These are phyloP conservation scores for Euclidium syriacum DNA, from an alignment of 345 rosid genomes.

Conservation along the genomic window DNA sequence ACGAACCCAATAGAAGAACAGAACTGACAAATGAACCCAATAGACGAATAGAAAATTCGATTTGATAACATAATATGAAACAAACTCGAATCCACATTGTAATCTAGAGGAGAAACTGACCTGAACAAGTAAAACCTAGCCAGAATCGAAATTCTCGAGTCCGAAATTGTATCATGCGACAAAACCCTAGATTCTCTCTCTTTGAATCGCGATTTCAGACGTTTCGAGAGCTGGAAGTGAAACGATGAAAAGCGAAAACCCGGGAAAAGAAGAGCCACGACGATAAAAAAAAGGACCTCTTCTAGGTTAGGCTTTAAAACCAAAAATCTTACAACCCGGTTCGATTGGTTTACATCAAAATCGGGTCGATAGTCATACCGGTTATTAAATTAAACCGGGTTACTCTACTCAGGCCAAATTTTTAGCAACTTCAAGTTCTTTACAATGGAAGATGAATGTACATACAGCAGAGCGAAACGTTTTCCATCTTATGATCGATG, in stretches of 20 bases:
- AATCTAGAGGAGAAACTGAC: slow-evolving; percentile 10
- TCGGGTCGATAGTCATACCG: neutral
- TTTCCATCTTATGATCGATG: too few relatives aligned
- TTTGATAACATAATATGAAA: neutral
- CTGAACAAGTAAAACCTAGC: slow-evolving; percentile 1
- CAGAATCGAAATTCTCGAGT: neutral
- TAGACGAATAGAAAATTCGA: neutral
- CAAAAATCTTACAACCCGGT: neutral
- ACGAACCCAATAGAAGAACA: neutral
- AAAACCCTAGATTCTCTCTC: slow-evolving; percentile 11
- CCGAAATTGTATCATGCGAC: neutral
- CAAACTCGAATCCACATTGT: neutral
- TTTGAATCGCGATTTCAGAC: neutral
- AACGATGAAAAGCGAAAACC: slow-evolving; percentile 24
- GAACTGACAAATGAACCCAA: neutral
- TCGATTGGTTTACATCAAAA: neutral
- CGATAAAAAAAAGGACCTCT: neutral
- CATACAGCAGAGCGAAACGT: too few relatives aligned
- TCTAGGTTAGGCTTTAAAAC: neutral
- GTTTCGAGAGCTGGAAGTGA: neutral
- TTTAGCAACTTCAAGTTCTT: neutral
- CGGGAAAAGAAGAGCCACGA: slow-evolving; percentile 19
- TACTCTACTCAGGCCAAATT: too few relatives aligned
- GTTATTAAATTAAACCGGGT: neutral
- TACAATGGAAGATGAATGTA: neutral